phyloP scores from a whole-genome alignment of 129 eudicot species.

The Helichrysum umbraculigerum region DNA sequence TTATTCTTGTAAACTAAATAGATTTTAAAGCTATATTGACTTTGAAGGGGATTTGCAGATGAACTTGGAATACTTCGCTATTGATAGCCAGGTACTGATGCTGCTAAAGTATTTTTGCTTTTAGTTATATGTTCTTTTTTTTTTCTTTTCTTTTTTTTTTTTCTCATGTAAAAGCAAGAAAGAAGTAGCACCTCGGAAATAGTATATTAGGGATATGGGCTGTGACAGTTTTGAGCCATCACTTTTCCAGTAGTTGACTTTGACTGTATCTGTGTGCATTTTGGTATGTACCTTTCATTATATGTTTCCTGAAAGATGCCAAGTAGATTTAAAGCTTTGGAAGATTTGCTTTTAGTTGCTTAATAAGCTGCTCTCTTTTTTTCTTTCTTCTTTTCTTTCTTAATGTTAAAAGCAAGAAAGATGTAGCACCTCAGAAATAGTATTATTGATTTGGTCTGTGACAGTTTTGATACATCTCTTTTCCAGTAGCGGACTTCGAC shows the following conservation, averaged over 20 bases:
- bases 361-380: neutral
- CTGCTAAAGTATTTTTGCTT: conserved; percentile 11
- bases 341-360: conserved; percentile 7
- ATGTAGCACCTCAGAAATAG: conserved; percentile 1
- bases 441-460: neutral
- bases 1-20: conserved; percentile 12
- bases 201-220: neutral
- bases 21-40: conserved; percentile 10
- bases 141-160: neutral
- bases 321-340: conserved; percentile 2
- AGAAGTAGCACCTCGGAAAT: conserved; percentile 10
- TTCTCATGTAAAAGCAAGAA: neutral
- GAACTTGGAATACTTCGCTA: conserved; percentile 93
- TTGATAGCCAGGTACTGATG: conserved; percentile 82
- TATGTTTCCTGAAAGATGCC: conserved; percentile 18
- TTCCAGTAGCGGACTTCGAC: conserved; percentile 1
- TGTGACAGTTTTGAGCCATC: conserved; percentile 5
- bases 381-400: no score
- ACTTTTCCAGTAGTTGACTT: conserved; percentile 13
- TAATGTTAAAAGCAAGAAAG: conserved; percentile 10
- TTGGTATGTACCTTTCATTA: neutral
- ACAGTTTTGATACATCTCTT: conserved; percentile 10
- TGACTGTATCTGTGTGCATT: neutral
- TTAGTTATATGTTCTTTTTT: neutral
- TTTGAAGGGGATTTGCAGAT: conserved; percentile 59